These are phyloP conservation scores for Protomyces pachydermus DNA, from an alignment of 1,139 yeast genomes.

Conservation along the genomic window DNA sequence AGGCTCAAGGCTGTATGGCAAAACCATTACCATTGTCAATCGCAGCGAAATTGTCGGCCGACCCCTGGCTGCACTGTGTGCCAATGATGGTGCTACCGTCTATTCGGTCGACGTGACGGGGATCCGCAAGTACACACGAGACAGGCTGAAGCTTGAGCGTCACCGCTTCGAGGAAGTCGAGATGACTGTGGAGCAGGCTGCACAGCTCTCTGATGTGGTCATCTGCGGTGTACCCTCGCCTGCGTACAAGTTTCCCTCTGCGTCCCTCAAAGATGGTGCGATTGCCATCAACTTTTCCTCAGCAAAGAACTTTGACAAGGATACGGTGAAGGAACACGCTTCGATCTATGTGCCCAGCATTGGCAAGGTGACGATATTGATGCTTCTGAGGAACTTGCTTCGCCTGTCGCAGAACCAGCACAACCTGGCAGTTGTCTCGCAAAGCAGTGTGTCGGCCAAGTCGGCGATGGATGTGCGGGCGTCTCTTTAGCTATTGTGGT, in stretches of 20 bases:
- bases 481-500: neutral
- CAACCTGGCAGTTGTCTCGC: neutral
- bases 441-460: neutral
- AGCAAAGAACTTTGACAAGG: conserved; percentile 73
- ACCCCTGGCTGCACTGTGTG: conserved; percentile 90
- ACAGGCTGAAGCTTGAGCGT: conserved; percentile 73
- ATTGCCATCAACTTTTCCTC: conserved; percentile 86
- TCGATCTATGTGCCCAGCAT: conserved; percentile 90
- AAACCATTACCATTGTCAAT: conserved; percentile 82
- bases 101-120: conserved; percentile 85
- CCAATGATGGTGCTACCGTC: conserved; percentile 95
- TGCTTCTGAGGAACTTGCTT: conserved; percentile 74
- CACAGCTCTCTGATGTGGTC: conserved; percentile 76
- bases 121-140: conserved; percentile 86
- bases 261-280: conserved; percentile 76
- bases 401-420: conserved; percentile 22
- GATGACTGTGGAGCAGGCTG: conserved; percentile 55
- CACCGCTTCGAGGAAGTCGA: conserved; percentile 69
- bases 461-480: neutral
- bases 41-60: conserved; percentile 96
- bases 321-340: conserved; percentile 73
- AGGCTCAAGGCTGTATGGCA: conserved; percentile 90
- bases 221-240: conserved; percentile 93
- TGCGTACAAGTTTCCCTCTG: conserved; percentile 76
- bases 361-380: conserved; percentile 92